Base-by-base conservation (phyloP, 2,329 filamentous ascomycete species). In the Aspergillus puulaauensis region DNA sequence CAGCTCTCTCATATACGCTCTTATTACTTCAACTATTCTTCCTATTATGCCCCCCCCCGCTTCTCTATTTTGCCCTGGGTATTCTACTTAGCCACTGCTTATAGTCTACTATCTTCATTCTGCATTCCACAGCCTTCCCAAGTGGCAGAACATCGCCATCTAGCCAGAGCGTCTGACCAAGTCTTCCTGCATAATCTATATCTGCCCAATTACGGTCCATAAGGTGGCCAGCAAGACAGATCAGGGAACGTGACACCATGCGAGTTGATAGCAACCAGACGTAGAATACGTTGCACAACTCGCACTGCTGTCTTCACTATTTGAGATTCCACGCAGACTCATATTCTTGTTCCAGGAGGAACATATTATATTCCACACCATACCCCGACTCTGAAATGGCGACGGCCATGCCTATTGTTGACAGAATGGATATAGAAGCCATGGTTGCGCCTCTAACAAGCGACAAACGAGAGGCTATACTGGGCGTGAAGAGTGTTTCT, bases 381-480 rank as follows among this genome's bases (percentile, higher is more conserved):
- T 19, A 9, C 24, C 3, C 1, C 15, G 40, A 15, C 17, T 47
- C 11, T 14, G 0, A 35, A 45, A 58, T 49, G 50, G 11, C 39
- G 15, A 31, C 31, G 12, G 1, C 50, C 14, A 53, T 46, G 3
- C 44, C 49, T 24, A 35, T 40, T n/a, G 37, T 61, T 7, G 56
- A 54, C 4, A 48, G 43, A 9, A 54, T 58, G 7, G 45, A 37
- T 12, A 61, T 52, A 14, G 35, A 37, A 61, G 61, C 17, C 62
- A 59, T 9, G 54, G 60, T 57, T 44, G 62, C 66, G 40, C 37
- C 66, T 4, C 62, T 58, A 35, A n/a, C 62, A 23, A 58, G 47
- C 6, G 59, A 54, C 23, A 66, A 69, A 47, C 43, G 61, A 19
- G 59, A 61, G 17, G 54, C 64, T 3, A 41, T 68, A 23, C 61